These are phyloP conservation scores for Harringtonia aguacate DNA, from an alignment of 2,329 filamentous ascomycete species.

Conservation along the genomic window DNA sequence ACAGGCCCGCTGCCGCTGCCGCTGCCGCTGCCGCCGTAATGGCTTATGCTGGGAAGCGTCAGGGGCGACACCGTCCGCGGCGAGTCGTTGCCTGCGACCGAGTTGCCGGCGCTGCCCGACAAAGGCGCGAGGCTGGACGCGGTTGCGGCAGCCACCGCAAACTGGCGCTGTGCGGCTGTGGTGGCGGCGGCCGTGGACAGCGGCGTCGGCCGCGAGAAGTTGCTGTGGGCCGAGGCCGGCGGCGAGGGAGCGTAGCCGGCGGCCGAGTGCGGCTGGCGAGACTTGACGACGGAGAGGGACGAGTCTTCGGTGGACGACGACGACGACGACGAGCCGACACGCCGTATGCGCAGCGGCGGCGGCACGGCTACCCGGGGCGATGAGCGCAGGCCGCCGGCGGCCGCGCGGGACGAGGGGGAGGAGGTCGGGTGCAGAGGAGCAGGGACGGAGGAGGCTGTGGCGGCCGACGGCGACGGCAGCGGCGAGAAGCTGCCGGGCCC, in stretches of 20 bases:
- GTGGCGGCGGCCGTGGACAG: constrained; percentile 18
- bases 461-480: constrained; percentile 22
- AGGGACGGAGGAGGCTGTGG: constrained; percentile 8
- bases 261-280: constrained; percentile 14
- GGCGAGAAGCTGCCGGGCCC: constrained; percentile 48
- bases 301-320: constrained; percentile 33
- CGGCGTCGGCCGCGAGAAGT: constrained; percentile 46
- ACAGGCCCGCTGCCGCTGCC: constrained; percentile 12
- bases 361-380: constrained; percentile 7
- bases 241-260: constrained; percentile 33
- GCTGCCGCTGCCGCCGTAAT: constrained; percentile 8
- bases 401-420: constrained; percentile 19
- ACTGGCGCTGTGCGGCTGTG: constrained; percentile 9
- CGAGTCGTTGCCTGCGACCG: not conserved
- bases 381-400: not conserved
- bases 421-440: constrained; percentile 10
- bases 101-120: too few relatives aligned
- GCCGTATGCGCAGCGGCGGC: constrained; percentile 10
- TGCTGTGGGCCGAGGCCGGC: constrained; percentile 37
- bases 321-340: constrained; percentile 13
- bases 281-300: constrained; percentile 33
- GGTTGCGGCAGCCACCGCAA: not conserved
- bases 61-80: constrained; percentile 28
- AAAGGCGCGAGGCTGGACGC: not conserved
- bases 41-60: constrained; percentile 21